These are phyloP conservation scores for Globisporangium solare DNA, from an alignment of 352 stramenopile species.

Conservation along the genomic window DNA sequence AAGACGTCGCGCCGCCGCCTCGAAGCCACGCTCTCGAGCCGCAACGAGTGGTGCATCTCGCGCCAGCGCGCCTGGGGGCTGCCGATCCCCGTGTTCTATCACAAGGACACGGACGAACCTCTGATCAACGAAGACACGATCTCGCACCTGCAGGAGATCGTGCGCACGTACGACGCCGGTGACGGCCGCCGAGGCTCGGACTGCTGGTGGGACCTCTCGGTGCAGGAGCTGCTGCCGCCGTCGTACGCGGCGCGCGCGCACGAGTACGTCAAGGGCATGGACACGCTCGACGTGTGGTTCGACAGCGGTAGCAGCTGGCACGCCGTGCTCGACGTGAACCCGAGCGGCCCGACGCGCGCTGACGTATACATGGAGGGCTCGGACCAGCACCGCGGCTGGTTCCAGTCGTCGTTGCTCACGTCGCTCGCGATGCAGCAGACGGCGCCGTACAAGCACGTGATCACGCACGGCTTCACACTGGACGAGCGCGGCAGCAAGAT, in stretches of 20 bases:
- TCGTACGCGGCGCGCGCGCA: conserved; percentile 61
- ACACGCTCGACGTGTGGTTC: conserved; percentile 99
- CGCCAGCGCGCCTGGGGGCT: conserved; percentile 97
- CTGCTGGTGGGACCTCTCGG: conserved; percentile 93
- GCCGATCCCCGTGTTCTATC: conserved; percentile 98
- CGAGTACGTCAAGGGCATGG: conserved; percentile 93
- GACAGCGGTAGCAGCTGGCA: conserved; percentile 91
- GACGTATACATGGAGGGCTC: conserved; percentile 97
- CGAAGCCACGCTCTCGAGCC: conserved; percentile 80
- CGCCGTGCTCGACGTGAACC: conserved; percentile 53
- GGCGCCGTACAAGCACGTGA: conserved; percentile 94
- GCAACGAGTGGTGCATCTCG: conserved; percentile 98
- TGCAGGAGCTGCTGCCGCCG: conserved; percentile 61
- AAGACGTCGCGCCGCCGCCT: conserved; percentile 77
- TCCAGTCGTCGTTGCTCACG: conserved; percentile 97
- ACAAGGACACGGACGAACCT: conserved; percentile 85
- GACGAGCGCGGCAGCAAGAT: conserved; percentile 99
- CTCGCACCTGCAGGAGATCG: conserved; percentile 65
- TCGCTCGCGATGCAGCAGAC: conserved; percentile 75
- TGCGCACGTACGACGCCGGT: conserved; percentile 34
- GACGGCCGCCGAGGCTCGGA: conserved; percentile 89
- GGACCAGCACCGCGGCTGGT: conserved; percentile 98
- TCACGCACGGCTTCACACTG: conserved; percentile 99
- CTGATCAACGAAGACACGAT: conserved; percentile 92
- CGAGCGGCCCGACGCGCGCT: conserved; percentile 66